Base-by-base conservation (phyloP, 2,329 filamentous ascomycete species). In the Hymenoscyphus infarciens region DNA sequence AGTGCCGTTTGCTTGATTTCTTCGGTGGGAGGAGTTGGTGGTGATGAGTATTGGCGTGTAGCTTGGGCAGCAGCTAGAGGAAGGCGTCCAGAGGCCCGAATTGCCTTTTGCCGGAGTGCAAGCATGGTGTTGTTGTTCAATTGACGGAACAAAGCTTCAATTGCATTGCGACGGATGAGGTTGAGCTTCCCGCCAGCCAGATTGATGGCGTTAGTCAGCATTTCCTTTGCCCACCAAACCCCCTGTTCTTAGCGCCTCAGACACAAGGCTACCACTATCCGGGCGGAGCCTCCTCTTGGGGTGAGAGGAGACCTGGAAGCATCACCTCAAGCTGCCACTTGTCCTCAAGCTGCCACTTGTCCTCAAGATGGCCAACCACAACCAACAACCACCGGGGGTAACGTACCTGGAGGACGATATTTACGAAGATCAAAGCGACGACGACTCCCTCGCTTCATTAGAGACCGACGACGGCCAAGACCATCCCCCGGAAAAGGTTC, bases 61-160 rank as follows among this genome's bases (percentile, higher is more conserved):
- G 59, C 56, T 29, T 63, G 64, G 27, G 61, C 38, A 25, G 63
- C 56, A 59, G 64, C 63, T 66, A 62, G 59, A 60, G 66, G 65
- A 56, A 72, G 56, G 45, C 67, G 67, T 35, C 63, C 68, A 25
- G 67, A 69, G 68, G 68, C 66, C 66, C 69, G 67, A 25, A 69
- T 68, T 68, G 72, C 71, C 64, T 72, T 73, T 68, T 69, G 67
- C 67, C 71, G 67, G 56, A 73, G 59, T 61, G 70, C 63, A 64
- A 72, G 67, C 73, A 75, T 75, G 61, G 53, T 73, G 66, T 64
- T 67, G 68, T 68, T 61, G 64, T 68, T 71, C 68, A 71, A 73
- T 71, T 73, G 71, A 56, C 39, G 39, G 39, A 35, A 22, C 19
- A 29, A 16, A 54, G 16, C 16, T 49, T 19, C 11, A 49, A 64